These are phyloP conservation scores for Lactuca saligna DNA, from an alignment of 129 eudicot genomes.

Conservation along the genomic window DNA sequence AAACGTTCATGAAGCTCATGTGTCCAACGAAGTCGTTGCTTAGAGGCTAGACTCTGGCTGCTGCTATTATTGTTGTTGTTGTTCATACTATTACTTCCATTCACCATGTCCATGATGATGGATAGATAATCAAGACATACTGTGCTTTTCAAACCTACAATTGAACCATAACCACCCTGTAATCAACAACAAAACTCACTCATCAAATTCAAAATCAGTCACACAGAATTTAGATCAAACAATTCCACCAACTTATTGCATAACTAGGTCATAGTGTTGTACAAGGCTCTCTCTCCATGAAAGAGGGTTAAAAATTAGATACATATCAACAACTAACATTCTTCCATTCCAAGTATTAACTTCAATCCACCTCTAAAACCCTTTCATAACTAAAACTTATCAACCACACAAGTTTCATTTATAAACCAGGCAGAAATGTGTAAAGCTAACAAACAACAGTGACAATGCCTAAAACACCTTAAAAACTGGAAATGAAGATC, in stretches of 20 bases:
- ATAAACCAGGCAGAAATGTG: neutral
- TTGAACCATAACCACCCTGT: conserved; percentile 29
- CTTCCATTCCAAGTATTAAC: neutral
- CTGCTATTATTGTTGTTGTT: neutral
- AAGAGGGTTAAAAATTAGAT: neutral
- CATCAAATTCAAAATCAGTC: conserved; percentile 7
- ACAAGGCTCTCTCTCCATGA: too few relatives aligned
- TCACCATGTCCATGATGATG: conserved; percentile 37
- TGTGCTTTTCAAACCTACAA: conserved; percentile 22
- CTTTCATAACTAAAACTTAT: neutral
- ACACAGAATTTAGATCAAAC: too few relatives aligned
- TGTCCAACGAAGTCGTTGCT: neutral
- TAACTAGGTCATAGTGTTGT: neutral
- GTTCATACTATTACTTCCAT: conserved; percentile 11
- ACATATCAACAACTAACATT: neutral
- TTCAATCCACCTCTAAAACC: neutral
- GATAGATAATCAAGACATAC: conserved; percentile 28
- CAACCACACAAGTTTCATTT: neutral
- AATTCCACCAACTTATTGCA: too few relatives aligned
- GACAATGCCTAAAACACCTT: neutral
- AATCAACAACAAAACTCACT: conserved; percentile 14
- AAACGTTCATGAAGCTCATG: neutral
- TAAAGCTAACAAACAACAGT: neutral
- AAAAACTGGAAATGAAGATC: neutral
- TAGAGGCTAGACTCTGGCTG: neutral